Base-by-base conservation (phyloP, 495 filamentous ascomycete species). In the Monascus purpureus region DNA sequence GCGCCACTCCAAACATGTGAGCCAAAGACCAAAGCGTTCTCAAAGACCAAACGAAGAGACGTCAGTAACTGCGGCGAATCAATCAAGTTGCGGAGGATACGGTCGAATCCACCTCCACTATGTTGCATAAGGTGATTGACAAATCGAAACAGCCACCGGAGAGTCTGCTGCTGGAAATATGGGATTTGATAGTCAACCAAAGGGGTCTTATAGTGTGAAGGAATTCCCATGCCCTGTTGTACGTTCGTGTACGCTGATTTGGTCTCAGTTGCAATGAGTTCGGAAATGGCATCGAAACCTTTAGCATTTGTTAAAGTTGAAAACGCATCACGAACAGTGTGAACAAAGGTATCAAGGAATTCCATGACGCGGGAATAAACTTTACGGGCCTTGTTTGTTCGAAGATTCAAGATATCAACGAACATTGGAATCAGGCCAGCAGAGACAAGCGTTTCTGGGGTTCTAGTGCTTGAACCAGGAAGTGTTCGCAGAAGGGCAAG, bases 71-170 rank as follows among this genome's bases (percentile, higher is more conserved):
- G 77, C 19, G 88, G 82, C 5, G 85, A 93, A 52, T 99, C 92
- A 22, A 95, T 90, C 33, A 99, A 52, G 50, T 96, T 99, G 29
- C 92, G 71, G 45, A 99, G 57, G 12, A 93, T 57, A 19, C 92
- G 77, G 47, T 96, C 90, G 32, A 83, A 82, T 36, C 83, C 87
- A 32, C 80, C 82, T 35, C 77, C 79, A 22, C 72, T 76, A 50
- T 85, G 79, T 7, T 77, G 68, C 81, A 96, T 88, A 63, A 94
- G 76, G 52, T 95, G 87, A 42, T 90, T 84, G 43, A 93, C 82
- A 47, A 96, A 93, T 49, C 92, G 93, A 59, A 95, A 83, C 28
- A 95, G 68, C 74, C 81, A 87, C 38, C 88, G 86, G 11, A 96
- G 65, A 6, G 81, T 82, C 53, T 93, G 82, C 46, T 96, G 90